phyloP scores from a whole-genome alignment of 768 basidiomycete genomes.

The Hebeloma cylindrosporum region DNA sequence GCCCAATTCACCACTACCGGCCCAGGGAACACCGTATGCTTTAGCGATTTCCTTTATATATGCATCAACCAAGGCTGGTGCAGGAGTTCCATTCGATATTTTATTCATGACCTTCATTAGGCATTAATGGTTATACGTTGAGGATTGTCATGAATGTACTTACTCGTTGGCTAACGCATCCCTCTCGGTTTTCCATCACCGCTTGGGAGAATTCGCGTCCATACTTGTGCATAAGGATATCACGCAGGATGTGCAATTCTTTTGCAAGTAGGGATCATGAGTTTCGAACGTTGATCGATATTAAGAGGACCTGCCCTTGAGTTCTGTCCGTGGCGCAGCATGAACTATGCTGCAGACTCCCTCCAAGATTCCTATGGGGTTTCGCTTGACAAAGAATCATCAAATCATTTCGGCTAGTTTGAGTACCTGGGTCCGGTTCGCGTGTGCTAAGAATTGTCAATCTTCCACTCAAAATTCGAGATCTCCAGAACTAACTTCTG shows the following conservation, averaged over 20 bases:
- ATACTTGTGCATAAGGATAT: slow-evolving; percentile 95
- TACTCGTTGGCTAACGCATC: slow-evolving; percentile 83
- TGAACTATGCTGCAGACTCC: slow-evolving; percentile 87
- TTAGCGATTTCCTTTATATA: slow-evolving; percentile 89
- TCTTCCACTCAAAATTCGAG: slow-evolving; percentile 14
- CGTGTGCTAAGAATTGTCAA: slow-evolving; percentile 47
- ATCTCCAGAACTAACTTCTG: slow-evolving; percentile 58
- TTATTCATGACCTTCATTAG: slow-evolving; percentile 70
- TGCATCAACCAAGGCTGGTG: slow-evolving; percentile 74
- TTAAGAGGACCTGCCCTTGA: slow-evolving; percentile 74
- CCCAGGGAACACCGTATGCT: slow-evolving; percentile 79
- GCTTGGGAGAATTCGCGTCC: slow-evolving; percentile 85
- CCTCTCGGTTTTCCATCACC: slow-evolving; percentile 84
- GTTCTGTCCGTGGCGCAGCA: slow-evolving; percentile 87
- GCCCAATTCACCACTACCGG: slow-evolving; percentile 31
- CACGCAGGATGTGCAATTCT: slow-evolving; percentile 90
- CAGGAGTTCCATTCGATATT: slow-evolving; percentile 66
- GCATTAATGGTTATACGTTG: slow-evolving; percentile 2
- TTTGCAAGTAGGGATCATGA: too few relatives aligned
- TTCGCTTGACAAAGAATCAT: not conserved
- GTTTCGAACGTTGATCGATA: too few relatives aligned
- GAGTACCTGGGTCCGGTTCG: slow-evolving; percentile 78
- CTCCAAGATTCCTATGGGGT: slow-evolving; percentile 51
- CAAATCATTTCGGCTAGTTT: not conserved
- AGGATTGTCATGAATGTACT: slow-evolving; percentile 24